phyloP scores from a whole-genome alignment of 2,329 filamentous ascomycete genomes.

The Xylariales sp. region DNA sequence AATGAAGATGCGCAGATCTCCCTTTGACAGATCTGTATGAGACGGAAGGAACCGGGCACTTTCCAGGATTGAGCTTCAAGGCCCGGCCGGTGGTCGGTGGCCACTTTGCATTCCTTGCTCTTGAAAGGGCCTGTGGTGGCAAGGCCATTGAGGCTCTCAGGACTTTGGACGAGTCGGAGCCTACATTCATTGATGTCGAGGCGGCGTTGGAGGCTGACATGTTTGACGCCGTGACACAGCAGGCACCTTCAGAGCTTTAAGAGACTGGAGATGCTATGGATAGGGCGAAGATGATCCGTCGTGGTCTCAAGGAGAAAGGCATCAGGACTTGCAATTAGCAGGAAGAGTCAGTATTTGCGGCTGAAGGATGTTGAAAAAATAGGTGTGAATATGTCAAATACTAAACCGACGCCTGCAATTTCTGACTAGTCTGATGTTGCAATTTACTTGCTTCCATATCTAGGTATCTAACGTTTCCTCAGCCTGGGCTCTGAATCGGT shows the following conservation, averaged over 20 bases:
- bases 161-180: slow-evolving; percentile 38
- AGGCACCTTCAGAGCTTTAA: slow-evolving; percentile 23
- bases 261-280: too few species aligned
- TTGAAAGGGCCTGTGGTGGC: slow-evolving; percentile 74
- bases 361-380: too few species aligned
- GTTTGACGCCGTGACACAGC: slow-evolving; percentile 14
- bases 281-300: too few species aligned
- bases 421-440: too few species aligned
- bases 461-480: too few species aligned
- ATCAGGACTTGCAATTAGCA: too few species aligned
- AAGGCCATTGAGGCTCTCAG: slow-evolving; percentile 54
- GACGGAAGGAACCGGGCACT: slow-evolving; percentile 72
- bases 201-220: slow-evolving; percentile 24
- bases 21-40: slow-evolving; percentile 80
- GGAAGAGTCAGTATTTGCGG: too few species aligned
- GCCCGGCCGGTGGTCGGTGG: slow-evolving; percentile 79
- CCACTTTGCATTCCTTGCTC: slow-evolving; percentile 79
- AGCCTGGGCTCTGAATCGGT: too few species aligned
- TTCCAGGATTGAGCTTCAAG: slow-evolving; percentile 71
- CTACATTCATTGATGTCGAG: slow-evolving; percentile 29
- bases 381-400: too few species aligned
- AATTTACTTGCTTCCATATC: too few species aligned
- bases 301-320: too few species aligned
- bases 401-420: too few species aligned
- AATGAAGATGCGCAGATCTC: slow-evolving; percentile 42